Percentiles rank a stretch among this genome's conserved stretches.
phyloP scores from a whole-genome alignment of 2,329 filamentous ascomycete genomes.

The Fusarium beomiforme region DNA sequence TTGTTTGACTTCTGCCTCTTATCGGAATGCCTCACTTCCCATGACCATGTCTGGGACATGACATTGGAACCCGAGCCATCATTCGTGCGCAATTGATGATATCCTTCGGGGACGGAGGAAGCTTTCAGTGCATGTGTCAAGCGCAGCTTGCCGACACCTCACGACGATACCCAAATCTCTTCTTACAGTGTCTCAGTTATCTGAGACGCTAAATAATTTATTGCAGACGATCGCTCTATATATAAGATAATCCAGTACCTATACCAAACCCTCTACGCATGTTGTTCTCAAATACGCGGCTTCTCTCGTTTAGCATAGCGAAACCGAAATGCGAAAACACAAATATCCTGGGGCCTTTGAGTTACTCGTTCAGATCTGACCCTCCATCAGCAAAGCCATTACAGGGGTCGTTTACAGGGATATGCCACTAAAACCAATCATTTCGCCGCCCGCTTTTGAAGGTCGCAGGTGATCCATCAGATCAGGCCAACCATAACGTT shows the following conservation, averaged over 20 bases:
- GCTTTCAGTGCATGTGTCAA: not conserved
- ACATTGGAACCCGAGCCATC: no score
- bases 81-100: no score
- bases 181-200: no score
- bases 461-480: conserved; percentile 8
- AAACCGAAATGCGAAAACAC: conserved; percentile 24
- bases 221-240: not conserved
- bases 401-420: not conserved
- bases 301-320: conserved; percentile 17
- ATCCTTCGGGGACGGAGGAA: not conserved
- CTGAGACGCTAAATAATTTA: not conserved
- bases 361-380: conserved; percentile 31
- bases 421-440: not conserved
- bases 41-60: no score
- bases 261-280: not conserved
- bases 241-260: not conserved
- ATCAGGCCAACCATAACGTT: conserved; percentile 7
- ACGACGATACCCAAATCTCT: conserved; percentile 17
- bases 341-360: conserved; percentile 32
- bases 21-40: no score
- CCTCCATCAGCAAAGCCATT: conserved; percentile 3
- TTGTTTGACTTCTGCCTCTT: not conserved
- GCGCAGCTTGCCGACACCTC: not conserved
- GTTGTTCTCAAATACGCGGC: not conserved
- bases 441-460: conserved; percentile 3